These are phyloP conservation scores for Globisporangium viniferum DNA, from an alignment of 352 stramenopile species.

Conservation along the genomic window DNA sequence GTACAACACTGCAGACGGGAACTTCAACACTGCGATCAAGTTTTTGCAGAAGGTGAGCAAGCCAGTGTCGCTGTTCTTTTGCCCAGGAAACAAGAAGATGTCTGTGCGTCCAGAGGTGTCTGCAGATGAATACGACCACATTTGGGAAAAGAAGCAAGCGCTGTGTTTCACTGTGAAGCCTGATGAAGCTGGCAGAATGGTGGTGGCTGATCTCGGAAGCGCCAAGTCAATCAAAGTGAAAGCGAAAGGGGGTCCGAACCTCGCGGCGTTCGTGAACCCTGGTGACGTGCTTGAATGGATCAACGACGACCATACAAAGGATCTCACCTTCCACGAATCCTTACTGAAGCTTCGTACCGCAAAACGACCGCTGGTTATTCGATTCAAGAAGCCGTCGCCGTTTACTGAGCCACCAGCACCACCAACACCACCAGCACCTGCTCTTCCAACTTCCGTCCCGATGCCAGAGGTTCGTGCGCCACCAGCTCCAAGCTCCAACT, in stretches of 20 bases:
- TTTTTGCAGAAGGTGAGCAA: conserved; percentile 87
- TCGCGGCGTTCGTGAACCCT: conserved; percentile 48
- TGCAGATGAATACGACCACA: conserved; percentile 80
- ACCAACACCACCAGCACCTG: conserved; percentile 17
- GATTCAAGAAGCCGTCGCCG: conserved; percentile 71
- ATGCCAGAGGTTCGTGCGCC: conserved; percentile 3
- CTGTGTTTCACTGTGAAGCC: conserved; percentile 80
- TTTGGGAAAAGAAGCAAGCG: conserved; percentile 89
- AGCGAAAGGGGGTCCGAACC: conserved; percentile 54
- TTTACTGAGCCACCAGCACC: conserved; percentile 29
- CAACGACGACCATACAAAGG: conserved; percentile 75
- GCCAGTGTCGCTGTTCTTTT: conserved; percentile 82
- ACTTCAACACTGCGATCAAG: conserved; percentile 89
- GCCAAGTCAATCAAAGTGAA: conserved; percentile 88
- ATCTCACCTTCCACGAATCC: conserved; percentile 76
- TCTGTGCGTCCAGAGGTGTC: conserved; percentile 63
- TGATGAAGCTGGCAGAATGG: conserved; percentile 57
- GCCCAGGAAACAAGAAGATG: conserved; percentile 75
- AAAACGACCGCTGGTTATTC: conserved; percentile 79
- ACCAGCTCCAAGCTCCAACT: conserved; percentile 20
- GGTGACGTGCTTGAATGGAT: conserved; percentile 79
- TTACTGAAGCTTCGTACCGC: conserved; percentile 82
- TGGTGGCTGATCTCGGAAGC: conserved; percentile 77
- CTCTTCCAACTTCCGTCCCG: conserved; percentile 10
- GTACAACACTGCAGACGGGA: conserved; percentile 81